phyloP scores from a whole-genome alignment of 768 basidiomycete genomes.

The Lentinula sp. region DNA sequence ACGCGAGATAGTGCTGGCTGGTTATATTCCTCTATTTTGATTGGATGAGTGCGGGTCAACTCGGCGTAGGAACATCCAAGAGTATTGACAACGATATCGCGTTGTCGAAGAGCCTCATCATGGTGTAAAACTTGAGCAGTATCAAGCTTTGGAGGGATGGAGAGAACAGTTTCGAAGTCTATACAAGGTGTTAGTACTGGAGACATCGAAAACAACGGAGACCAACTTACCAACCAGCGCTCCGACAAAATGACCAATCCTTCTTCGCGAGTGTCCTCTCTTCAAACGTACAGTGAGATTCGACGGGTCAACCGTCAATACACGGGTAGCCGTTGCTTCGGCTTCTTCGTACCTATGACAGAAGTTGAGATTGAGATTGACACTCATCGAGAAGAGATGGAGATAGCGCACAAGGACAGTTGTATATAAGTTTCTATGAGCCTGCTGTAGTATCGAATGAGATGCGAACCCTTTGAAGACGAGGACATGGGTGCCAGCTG shows the following conservation, averaged over 20 bases:
- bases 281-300: neutral
- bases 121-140: neutral
- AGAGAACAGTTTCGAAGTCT: constrained; percentile 5
- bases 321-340: neutral
- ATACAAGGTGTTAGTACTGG: neutral
- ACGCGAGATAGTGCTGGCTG: neutral
- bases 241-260: neutral
- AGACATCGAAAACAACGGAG: neutral
- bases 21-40: neutral
- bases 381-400: neutral
- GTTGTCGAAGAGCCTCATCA: constrained; percentile 4
- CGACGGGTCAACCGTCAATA: constrained; percentile 1
- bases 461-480: neutral
- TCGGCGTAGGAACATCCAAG: neutral
- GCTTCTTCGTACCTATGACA: constrained; percentile 1
- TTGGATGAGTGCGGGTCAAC: neutral
- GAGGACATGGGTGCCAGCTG: neutral
- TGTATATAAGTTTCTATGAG: constrained; percentile 3
- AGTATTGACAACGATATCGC: neutral
- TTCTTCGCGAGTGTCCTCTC: neutral
- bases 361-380: neutral
- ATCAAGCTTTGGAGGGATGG: neutral
- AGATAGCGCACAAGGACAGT: neutral
- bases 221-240: neutral
- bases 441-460: constrained; percentile 1